These are phyloP conservation scores for Aphanomyces invadans DNA, from an alignment of 352 stramenopile genomes.

Conservation along the genomic window DNA sequence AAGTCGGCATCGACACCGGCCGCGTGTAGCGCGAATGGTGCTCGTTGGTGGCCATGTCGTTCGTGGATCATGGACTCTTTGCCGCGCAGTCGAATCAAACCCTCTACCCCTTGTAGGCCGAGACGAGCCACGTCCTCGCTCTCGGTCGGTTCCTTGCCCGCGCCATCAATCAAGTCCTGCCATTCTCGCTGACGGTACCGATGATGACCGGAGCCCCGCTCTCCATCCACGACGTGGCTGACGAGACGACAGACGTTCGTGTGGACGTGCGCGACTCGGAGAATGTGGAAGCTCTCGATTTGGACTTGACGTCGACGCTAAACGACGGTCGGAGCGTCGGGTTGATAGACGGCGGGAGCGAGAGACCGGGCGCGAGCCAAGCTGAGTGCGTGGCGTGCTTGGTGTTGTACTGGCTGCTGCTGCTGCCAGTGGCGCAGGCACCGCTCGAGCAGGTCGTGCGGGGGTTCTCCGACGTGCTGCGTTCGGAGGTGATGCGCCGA, in stretches of 20 bases:
- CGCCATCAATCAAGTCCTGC: conserved; percentile 59
- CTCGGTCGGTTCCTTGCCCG: conserved; percentile 59
- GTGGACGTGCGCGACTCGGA: conserved; percentile 71
- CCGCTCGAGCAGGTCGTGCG: conserved; percentile 82
- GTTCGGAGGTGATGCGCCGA: conserved; percentile 90
- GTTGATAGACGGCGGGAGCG: conserved; percentile 39
- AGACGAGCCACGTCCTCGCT: conserved; percentile 71
- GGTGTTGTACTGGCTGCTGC: conserved; percentile 93
- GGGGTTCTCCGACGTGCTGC: conserved; percentile 95
- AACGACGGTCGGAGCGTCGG: conserved; percentile 44
- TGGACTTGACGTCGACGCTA: conserved; percentile 58
- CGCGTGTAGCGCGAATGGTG: conserved; percentile 75
- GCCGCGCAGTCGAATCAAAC: conserved; percentile 52
- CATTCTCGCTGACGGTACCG: conserved; percentile 53
- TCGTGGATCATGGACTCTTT: conserved; percentile 65
- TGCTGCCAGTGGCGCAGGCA: conserved; percentile 77
- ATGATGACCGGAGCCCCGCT: conserved; percentile 73
- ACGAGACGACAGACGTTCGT: conserved; percentile 69
- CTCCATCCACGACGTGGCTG: conserved; percentile 67
- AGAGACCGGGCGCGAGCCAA: conserved; percentile 95
- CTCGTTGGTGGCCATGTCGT: conserved; percentile 57
- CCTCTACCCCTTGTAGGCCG: conserved; percentile 40
- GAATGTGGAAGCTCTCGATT: conserved; percentile 57
- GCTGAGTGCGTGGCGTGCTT: conserved; percentile 88
- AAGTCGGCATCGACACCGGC: conserved; percentile 65